These are phyloP conservation scores for Populus hybrid DNA, from an alignment of 441 rosid genomes.

Conservation along the genomic window DNA sequence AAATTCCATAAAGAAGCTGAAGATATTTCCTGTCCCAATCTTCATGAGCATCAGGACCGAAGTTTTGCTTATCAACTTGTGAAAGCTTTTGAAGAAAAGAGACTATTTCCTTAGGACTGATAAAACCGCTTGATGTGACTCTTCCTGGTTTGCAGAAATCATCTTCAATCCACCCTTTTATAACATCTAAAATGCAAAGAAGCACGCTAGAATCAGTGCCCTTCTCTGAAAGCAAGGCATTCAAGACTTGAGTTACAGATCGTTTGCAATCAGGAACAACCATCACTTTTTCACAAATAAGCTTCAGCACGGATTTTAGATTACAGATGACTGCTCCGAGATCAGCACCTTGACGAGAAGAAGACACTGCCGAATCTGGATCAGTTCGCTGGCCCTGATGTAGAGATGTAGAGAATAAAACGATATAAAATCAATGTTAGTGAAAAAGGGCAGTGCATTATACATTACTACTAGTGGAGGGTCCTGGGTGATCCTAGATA, in stretches of 20 bases:
- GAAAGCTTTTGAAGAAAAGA: constrained; percentile 92
- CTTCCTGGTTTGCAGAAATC: constrained; percentile 58
- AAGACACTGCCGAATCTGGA: constrained; percentile 86
- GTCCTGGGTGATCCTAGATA: not conserved
- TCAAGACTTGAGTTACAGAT: constrained; percentile 67
- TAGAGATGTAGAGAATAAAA: not conserved
- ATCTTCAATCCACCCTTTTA: constrained; percentile 92
- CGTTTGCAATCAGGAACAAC: constrained; percentile 80
- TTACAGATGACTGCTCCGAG: constrained; percentile 77
- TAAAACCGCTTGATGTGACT: constrained; percentile 49
- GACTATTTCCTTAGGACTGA: constrained; percentile 73
- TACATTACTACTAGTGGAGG: not conserved
- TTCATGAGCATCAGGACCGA: constrained; percentile 57
- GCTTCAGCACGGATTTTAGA: constrained; percentile 77
- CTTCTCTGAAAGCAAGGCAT: constrained; percentile 80
- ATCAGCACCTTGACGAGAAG: constrained; percentile 91
- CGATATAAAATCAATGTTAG: not conserved
- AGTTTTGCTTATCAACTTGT: constrained; percentile 87
- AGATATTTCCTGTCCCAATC: constrained; percentile 96
- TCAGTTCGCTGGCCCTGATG: constrained; percentile 78
- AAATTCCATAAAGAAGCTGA: constrained; percentile 87
- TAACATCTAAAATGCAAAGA: constrained; percentile 74
- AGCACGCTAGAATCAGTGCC: constrained; percentile 90
- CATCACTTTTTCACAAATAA: constrained; percentile 89
- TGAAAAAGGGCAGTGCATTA: not conserved